Evolutionary conservation across 2,329 filamentous ascomycete genomes (phyloP), one percentile per base, ranked within the genome.

Genomic region (Fusarium sp.): DNA sequence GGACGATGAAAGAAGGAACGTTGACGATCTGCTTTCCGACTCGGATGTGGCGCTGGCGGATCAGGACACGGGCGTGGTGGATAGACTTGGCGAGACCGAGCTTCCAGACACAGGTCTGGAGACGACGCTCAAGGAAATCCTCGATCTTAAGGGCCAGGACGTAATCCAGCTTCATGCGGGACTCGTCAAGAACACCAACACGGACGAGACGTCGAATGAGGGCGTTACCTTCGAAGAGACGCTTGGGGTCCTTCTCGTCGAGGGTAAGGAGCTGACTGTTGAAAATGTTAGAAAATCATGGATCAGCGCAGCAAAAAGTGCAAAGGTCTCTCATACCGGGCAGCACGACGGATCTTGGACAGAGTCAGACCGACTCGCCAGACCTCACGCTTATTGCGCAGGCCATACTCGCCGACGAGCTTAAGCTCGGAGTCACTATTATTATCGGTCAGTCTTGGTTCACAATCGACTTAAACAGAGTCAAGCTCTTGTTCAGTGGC

Each of bases 91-190:
- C 96, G 72, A 99, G 93, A 80, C 96, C 96, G 79, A 99, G 94
- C 92, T 99, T 98, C 92, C 97, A 98, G 84, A 99, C 96, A 81
- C 95, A 97, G 79, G 96, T 99, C 91, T 99, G 95, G 77, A 98
- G 94, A 85, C 96, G 94, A 80, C 96, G 95, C 92, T 99, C 96
- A 86, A 99, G 90, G 92, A 99, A 99, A 86, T 99, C 96, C 87
- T 99, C 96, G 80, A 97, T 92, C 90, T 97, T 97, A 70, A 99
- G 91, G 86, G 96, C 96, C 82, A 99, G 88, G 82, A 99, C 96
- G 92, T 99, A 97, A 97, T 99, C 96, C 89, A 99, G 96, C 92
- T 97, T 99, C 96, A 99, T 99, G 90, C 96, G 96, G 83, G 94
- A 94, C 89, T 99, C 96, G 84, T 99, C 96, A 81, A 99, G 93